Evolutionary conservation across 768 basidiomycete genomes (phyloP).

Genomic region (Cystofilobasidium ferigula): DNA sequence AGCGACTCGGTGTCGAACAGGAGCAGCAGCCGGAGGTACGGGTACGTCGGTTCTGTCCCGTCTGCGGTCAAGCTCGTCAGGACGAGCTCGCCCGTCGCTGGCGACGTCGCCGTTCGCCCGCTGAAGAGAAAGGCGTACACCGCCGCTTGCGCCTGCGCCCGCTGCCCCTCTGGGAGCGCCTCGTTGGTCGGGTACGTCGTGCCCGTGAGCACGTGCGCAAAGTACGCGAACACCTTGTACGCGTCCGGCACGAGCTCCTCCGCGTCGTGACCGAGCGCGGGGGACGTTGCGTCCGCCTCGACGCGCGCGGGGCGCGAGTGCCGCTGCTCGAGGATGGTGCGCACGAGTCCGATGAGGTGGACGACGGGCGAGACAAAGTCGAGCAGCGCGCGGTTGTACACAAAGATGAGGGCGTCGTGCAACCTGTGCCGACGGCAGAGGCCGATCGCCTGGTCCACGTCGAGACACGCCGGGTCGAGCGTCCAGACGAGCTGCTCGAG

Average conservation of each 20-base stretch:
- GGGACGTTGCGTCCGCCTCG: conserved; percentile 22
- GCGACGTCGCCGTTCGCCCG: conserved; percentile 71
- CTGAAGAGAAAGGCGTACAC: conserved; percentile 77
- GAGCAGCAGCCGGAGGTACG: conserved; percentile 71
- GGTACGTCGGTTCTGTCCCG: conserved; percentile 71
- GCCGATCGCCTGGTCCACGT: conserved; percentile 81
- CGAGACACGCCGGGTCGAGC: conserved; percentile 78
- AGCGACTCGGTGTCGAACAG: conserved; percentile 87
- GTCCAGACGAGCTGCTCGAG: conserved; percentile 92
- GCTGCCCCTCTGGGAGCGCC: conserved; percentile 54
- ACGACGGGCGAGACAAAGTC: conserved; percentile 86
- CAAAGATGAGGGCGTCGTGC: conserved; percentile 88
- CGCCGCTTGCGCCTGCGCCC: conserved; percentile 55
- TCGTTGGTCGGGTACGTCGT: conserved; percentile 77
- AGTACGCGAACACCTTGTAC: conserved; percentile 83
- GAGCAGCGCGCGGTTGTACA: conserved; percentile 74
- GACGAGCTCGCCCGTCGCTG: conserved; percentile 56
- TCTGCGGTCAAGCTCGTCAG: conserved; percentile 65
- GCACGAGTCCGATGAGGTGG: conserved; percentile 66
- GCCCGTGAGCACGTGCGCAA: conserved; percentile 68
- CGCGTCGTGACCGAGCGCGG: conserved; percentile 37
- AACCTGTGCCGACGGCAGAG: conserved; percentile 73
- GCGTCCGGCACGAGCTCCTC: conserved; percentile 60
- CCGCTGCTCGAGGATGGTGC: conserved; percentile 53
- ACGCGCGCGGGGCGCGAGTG: conserved; percentile 28